Evolutionary conservation across 331 rosid species (phyloP), one percentile per base, ranked within the genome.

Genomic region (Quercus tomentella): DNA sequence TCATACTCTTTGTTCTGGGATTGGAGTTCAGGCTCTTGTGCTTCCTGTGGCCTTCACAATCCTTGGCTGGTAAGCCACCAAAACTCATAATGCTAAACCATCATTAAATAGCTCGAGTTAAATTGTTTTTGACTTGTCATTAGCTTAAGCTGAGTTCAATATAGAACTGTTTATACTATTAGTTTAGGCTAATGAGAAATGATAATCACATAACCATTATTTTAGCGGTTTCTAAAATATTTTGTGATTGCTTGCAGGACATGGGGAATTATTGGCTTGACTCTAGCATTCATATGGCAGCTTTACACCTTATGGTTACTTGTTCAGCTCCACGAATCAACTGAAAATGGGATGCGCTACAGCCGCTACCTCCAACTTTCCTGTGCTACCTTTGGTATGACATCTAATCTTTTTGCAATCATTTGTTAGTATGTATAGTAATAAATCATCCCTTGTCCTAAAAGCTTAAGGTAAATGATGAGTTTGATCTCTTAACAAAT

Each of bases 41-140:
- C 94, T 93, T 62, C 97, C 97, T 4, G 89, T 91, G 1, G 97
- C 97, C 72, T 91, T 93, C 88, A 93, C 97, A 21, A 3, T 87
- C 62, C 97, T 93, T 67, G 97, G 97, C 23, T 93, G 97, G 97
- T 93, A 87, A 75, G 88, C 74, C 7, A 30, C 52, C 7, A 2
- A 5, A 33, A 49, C 20, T 67, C 52, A 17, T 12, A 15, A 4
- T 23, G 16, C n/a, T 61, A 7, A 12, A 14, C 68, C 22, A 7
- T 62, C 21, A 26, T 26, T 65, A n/a, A 9, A 16, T 60, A 22
- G 7, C 41, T 31, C 49, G 7, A 60, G 67, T 66, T 66, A 5
- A 31, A 31, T 65, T 20, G 23, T 31, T 7, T 18, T 66, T 37
- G 45, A 37, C 45, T 37, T 37, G 45, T 8, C 45, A 37, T 37